These are phyloP conservation scores for Trichopus zeylanicus DNA, from an alignment of 116 monocot species.

Conservation along the genomic window DNA sequence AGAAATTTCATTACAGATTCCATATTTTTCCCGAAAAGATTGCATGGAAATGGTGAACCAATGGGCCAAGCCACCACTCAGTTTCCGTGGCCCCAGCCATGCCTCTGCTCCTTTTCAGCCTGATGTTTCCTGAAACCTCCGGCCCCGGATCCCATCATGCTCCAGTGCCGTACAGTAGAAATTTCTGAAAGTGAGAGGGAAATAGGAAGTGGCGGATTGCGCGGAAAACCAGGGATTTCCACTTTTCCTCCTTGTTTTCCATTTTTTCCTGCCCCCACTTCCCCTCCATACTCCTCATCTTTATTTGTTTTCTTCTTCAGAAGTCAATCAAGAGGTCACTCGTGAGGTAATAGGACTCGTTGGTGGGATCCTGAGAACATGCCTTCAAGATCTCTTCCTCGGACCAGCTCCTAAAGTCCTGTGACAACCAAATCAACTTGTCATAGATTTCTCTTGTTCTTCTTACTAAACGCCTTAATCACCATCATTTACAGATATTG, in stretches of 20 bases:
- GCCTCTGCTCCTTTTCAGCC: conserved; percentile 8
- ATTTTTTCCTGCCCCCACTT: not conserved
- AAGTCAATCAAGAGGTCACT: conserved; percentile 7
- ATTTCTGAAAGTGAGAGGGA: conserved; percentile 2
- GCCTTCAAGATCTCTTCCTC: conserved; percentile 13
- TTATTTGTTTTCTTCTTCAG: conserved; percentile 8
- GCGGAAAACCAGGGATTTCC: conserved; percentile 39
- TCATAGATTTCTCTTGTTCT: conserved; percentile 5
- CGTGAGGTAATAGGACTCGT: no score
- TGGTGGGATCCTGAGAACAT: conserved; percentile 17
- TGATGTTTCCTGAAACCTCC: conserved; percentile 41
- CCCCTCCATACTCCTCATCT: conserved; percentile 2
- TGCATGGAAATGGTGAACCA: conserved; percentile 1
- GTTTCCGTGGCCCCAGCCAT: conserved; percentile 8
- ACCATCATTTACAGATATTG: no score
- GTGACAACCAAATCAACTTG: conserved; percentile 6
- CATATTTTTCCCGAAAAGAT: conserved; percentile 6
- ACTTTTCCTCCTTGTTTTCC: not conserved
- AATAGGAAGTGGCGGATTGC: conserved; percentile 25
- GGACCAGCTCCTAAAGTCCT: conserved; percentile 6
- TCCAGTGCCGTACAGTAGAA: conserved; percentile 16
- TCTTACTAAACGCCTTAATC: no score
- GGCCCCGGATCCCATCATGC: conserved; percentile 1
- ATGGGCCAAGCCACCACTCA: not conserved
- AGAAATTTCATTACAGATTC: not conserved